phyloP scores from a whole-genome alignment of 331 rosid species.

The Saraca asoca region DNA sequence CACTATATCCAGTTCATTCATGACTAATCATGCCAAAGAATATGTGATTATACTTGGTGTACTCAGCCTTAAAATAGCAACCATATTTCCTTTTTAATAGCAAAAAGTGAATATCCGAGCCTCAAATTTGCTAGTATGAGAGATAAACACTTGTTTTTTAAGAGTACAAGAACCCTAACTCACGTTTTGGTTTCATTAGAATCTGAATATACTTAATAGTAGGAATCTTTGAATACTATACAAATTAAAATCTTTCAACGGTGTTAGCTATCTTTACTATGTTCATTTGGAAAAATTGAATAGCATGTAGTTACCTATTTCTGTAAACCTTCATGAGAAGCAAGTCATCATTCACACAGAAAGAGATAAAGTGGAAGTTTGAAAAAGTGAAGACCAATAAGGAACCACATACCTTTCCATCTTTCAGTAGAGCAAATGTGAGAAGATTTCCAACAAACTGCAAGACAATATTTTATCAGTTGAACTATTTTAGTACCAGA shows the following conservation, averaged over 20 bases:
- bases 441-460: constrained; percentile 91
- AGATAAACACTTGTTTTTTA: background rate
- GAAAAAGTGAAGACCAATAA: constrained; percentile 26
- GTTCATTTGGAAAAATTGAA: constrained; percentile 21
- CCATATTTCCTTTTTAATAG: background rate
- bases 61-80: constrained; percentile 65
- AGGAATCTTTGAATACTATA: background rate
- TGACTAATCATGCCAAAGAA: background rate
- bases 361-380: background rate
- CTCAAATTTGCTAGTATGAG: too few relatives aligned
- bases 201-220: background rate
- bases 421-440: constrained; percentile 65
- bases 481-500: constrained; percentile 25
- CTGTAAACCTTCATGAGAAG: constrained; percentile 18
- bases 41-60: constrained; percentile 41
- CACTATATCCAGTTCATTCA: background rate
- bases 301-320: constrained; percentile 6
- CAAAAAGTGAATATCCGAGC: too few relatives aligned
- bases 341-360: constrained; percentile 18
- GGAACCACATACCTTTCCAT: constrained; percentile 55
- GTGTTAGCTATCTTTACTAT: background rate
- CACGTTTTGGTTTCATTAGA: constrained; percentile 24
- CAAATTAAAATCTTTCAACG: constrained; percentile 21
- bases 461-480: constrained; percentile 34
- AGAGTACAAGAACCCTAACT: constrained; percentile 26